Conservation (phyloP, 305 asterid genomes). For the Petunia hybrid region DNA sequence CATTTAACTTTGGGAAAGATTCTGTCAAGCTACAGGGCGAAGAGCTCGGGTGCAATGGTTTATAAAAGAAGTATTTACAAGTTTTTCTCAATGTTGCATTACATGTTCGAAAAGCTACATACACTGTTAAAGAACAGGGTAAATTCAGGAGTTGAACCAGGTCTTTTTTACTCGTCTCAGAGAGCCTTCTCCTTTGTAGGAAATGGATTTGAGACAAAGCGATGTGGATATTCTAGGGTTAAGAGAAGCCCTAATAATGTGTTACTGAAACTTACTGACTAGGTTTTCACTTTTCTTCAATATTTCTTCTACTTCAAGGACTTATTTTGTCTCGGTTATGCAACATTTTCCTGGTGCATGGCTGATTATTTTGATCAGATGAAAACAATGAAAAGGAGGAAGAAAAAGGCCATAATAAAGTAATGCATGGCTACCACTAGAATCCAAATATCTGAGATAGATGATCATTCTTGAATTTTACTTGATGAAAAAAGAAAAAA, state of each 20-base stretch:
- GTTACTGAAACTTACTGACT: slow-evolving; percentile 18
- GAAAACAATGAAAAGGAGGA: slow-evolving; percentile 8
- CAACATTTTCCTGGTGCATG: neutral
- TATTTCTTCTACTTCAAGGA: slow-evolving; percentile 18
- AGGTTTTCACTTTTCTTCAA: neutral
- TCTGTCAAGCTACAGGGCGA: no score
- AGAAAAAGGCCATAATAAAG: neutral
- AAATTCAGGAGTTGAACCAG: neutral
- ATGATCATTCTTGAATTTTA: no score
- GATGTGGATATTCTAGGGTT: slow-evolving; percentile 16
- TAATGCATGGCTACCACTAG: slow-evolving; percentile 2
- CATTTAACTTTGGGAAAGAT: slow-evolving; percentile 15
- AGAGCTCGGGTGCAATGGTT: no score
- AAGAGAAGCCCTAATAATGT: slow-evolving; percentile 28
- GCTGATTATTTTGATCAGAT: slow-evolving; percentile 22
- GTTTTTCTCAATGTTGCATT: no score
- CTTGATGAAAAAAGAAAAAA: no score
- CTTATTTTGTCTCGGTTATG: neutral
- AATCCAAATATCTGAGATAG: neutral
- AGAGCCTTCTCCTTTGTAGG: neutral
- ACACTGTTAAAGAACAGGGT: neutral
- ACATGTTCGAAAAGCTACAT: neutral
- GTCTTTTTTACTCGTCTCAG: neutral
- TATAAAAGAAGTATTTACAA: no score
- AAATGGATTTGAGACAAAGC: slow-evolving; percentile 14